Base-by-base conservation (phyloP, 2,329 filamentous ascomycete genomes). In the Apiospora koreana region DNA sequence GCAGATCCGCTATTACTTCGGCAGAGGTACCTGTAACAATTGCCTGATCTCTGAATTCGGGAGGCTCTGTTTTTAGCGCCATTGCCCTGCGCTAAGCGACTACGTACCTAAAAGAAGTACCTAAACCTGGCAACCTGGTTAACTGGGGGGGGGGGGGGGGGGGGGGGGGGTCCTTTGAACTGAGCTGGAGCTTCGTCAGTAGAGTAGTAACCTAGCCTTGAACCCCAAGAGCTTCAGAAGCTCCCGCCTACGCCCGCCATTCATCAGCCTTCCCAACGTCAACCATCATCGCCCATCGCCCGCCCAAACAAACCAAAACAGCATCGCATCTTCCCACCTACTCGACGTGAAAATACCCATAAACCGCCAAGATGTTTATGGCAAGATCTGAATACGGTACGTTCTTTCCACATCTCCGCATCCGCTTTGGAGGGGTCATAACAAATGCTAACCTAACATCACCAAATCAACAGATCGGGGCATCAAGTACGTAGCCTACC, bases 361-460 rank as follows among this genome's bases (percentile, higher is more conserved):
- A 83, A 75, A 80, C 83, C 84, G 85, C 81, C 89, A 94, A 86
- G 79, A 97, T 97, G 96, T 99, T 99, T 90, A 98, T 99, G 90
- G 95, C 96, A 89, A 94, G 96, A 87, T 98, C 95, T 82, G 96
- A 99, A 95, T 99, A 99, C 87, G 96, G 95, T 96, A 89, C 87
- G 92, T 82, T 80, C 69, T 75, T 70, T 68, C 65, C 21, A 28
- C 21, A 67, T 58, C 70, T 74, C 66, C 25, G 68, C 68, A 68
- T 67, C 46, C 71, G 75, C 38, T 18, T 16, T 45, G 38, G 64
- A 31, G 43, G 45, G 66, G 66, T 48, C 31, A 18, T 9, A 35
- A 58, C 50, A 31, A 58, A 58, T 28, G 25, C 23, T 45, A 45
- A 62, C 72, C 73, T 75, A 72, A 76, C 70, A 73, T 68, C 68